Evolutionary conservation across 306 rosid genomes (phyloP).

Genomic region (Canavalia gladiata): DNA sequence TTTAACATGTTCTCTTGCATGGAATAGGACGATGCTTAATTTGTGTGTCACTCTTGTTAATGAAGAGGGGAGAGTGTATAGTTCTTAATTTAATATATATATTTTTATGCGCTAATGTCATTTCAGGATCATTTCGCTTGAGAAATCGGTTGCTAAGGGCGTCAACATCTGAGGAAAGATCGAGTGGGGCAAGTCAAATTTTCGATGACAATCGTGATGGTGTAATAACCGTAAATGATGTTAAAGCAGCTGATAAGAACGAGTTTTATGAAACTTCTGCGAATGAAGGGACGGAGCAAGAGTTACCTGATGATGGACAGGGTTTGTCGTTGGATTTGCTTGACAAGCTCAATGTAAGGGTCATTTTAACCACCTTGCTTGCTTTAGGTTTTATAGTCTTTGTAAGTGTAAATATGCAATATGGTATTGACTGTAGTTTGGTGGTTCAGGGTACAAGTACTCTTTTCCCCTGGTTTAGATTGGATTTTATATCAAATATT

Average conservation of each 20-base stretch:
- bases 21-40: too few relatives aligned
- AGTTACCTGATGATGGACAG: slow-evolving; percentile 51
- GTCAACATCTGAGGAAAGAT: slow-evolving; percentile 50
- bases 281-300: slow-evolving; percentile 53
- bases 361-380: background rate
- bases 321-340: slow-evolving; percentile 49
- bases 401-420: background rate
- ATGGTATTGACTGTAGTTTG: background rate
- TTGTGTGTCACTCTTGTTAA: too few relatives aligned
- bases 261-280: slow-evolving; percentile 34
- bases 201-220: slow-evolving; percentile 49
- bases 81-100: background rate
- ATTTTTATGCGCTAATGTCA: background rate
- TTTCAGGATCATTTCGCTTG: slow-evolving; percentile 49
- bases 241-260: slow-evolving; percentile 26
- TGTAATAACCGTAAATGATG: slow-evolving; percentile 38
- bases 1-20: background rate
- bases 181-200: slow-evolving; percentile 45
- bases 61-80: background rate
- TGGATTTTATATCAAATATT: background rate
- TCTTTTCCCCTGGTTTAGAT: background rate
- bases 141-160: slow-evolving; percentile 46
- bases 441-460: background rate
- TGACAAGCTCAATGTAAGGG: slow-evolving; percentile 49
- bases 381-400: background rate